Percentiles rank a stretch among this genome's conserved stretches.
Conservation (phyloP, 768 basidiomycete species). For the Neoboletus magnificus region DNA sequence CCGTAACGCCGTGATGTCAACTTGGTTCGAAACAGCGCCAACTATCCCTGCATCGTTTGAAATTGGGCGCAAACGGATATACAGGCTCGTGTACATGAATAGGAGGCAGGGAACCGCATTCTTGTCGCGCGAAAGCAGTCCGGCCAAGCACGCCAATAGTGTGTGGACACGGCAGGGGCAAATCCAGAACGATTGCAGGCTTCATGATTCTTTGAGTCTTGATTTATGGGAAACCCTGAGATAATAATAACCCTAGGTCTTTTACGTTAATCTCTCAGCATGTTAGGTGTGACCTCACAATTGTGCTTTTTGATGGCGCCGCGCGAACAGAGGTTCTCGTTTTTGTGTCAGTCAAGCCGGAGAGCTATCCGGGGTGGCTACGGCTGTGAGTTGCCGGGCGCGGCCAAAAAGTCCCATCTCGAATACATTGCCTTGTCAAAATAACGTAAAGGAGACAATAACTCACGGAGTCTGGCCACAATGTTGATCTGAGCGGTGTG, state of each 20-base stretch:
- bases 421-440: neutral
- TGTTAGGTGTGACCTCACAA: neutral
- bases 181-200: neutral
- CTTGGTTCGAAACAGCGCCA: neutral
- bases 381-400: neutral
- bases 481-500: neutral
- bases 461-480: neutral
- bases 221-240: neutral
- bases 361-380: neutral
- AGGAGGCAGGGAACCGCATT: neutral
- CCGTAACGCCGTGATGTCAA: neutral
- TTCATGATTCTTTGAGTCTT: neutral
- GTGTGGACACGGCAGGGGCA: neutral
- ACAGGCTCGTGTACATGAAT: neutral
- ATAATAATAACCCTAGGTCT: neutral
- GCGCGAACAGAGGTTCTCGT: neutral
- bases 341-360: neutral
- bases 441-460: conserved; percentile 3
- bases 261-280: neutral
- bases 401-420: neutral
- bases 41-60: neutral
- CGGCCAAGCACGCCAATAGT: neutral
- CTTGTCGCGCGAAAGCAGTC: neutral
- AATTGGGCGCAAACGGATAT: neutral
- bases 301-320: neutral